Conservation (phyloP, 176 grass and related monocot genomes). For the Zizania latifolia region DNA sequence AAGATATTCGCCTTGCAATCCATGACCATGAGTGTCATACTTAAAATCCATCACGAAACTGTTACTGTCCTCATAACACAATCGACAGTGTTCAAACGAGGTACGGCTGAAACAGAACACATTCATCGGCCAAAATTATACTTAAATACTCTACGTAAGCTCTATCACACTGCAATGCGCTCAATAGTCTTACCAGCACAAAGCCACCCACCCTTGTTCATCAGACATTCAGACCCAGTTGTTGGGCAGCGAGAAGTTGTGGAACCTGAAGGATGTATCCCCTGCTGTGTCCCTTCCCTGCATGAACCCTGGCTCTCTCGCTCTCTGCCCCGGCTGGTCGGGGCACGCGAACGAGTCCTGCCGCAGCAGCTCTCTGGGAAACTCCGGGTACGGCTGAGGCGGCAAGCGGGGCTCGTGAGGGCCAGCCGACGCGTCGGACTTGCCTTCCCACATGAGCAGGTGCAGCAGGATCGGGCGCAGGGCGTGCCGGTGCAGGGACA, state of each 20-base stretch:
- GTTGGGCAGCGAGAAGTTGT: slow-evolving; percentile 69
- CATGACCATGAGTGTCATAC: not conserved
- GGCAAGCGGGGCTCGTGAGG: slow-evolving; percentile 1
- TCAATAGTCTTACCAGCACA: not conserved
- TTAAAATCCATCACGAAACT: not conserved
- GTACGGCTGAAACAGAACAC: not conserved
- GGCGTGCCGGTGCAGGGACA: slow-evolving; percentile 89
- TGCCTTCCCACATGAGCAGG: slow-evolving; percentile 71
- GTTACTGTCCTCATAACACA: not conserved
- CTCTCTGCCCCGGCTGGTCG: slow-evolving; percentile 6
- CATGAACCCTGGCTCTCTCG: slow-evolving; percentile 24
- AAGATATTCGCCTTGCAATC: not conserved
- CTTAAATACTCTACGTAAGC: not conserved
- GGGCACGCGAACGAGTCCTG: slow-evolving; percentile 47
- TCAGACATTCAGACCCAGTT: slow-evolving; percentile 97
- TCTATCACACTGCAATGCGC: not conserved
- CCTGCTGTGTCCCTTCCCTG: slow-evolving; percentile 78
- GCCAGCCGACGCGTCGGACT: not conserved
- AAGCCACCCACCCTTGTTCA: not conserved
- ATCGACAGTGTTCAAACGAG: not conserved
- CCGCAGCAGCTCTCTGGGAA: slow-evolving; percentile 46
- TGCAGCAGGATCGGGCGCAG: slow-evolving; percentile 72
- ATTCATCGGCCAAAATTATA: slow-evolving; percentile 19
- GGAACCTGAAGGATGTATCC: slow-evolving; percentile 74
- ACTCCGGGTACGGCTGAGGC: slow-evolving; percentile 21